Evolutionary conservation across 2,329 filamentous ascomycete genomes (phyloP).

Genomic region (Knufia fluminis): DNA sequence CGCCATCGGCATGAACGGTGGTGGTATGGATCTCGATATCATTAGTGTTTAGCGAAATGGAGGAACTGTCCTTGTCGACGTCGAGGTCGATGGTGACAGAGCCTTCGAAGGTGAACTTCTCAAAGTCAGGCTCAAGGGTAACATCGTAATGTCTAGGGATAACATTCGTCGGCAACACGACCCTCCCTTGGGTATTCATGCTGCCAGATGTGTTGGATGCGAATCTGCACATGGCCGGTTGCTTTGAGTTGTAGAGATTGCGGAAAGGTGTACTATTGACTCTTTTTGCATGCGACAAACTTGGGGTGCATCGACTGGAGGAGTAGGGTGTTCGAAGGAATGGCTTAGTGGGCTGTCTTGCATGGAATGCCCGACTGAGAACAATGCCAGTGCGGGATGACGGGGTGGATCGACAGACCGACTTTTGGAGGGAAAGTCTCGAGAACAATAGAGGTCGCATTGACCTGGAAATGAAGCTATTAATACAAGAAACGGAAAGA

Average conservation of each 20-base stretch:
- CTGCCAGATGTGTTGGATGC: conserved; percentile 20
- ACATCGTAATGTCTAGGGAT: conserved; percentile 87
- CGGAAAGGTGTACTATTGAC: conserved; percentile 20
- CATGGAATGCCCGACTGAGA: conserved; percentile 15
- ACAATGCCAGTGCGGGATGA: conserved; percentile 18
- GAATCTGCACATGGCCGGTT: conserved; percentile 21
- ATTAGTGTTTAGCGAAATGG: conserved; percentile 77
- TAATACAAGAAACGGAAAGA: conserved; percentile 22
- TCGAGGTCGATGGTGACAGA: conserved; percentile 79
- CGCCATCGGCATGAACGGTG: conserved; percentile 55
- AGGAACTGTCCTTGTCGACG: conserved; percentile 72
- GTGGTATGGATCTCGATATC: conserved; percentile 75
- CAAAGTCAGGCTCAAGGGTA: conserved; percentile 82
- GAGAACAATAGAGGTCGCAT: conserved; percentile 11
- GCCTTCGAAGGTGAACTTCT: conserved; percentile 78
- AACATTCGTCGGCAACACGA: conserved; percentile 85
- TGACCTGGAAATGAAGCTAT: conserved; percentile 24
- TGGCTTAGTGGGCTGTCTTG: conserved; percentile 15
- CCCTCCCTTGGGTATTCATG: conserved; percentile 39
- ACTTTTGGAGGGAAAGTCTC: conserved; percentile 12
- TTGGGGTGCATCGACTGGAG: conserved; percentile 16
- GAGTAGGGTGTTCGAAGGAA: conserved; percentile 18
- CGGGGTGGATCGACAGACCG: conserved; percentile 9
- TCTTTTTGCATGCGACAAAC: conserved; percentile 14
- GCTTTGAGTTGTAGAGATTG: conserved; percentile 25